phyloP scores from a whole-genome alignment of 106 monocot species.

The Ottelia alismoides region DNA sequence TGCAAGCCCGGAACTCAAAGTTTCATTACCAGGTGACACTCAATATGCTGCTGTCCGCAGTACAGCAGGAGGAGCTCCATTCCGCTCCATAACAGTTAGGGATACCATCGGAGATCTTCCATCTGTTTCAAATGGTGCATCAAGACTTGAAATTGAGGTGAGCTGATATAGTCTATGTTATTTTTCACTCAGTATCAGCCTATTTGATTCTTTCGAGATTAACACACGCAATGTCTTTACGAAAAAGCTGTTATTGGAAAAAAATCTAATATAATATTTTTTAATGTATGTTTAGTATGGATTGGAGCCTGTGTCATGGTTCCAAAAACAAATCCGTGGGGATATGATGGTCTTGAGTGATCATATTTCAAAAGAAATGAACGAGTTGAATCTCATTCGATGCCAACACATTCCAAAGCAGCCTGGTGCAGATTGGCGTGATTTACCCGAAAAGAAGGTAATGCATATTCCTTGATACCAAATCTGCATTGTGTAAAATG shows the following conservation, averaged over 20 bases:
- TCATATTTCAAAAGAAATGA: constrained; percentile 97
- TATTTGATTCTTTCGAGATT: not conserved
- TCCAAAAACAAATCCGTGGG: constrained; percentile 90
- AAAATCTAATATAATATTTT: too few species aligned
- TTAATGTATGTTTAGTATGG: constrained; percentile 76
- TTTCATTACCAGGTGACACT: constrained; percentile 34
- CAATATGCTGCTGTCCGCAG: constrained; percentile 73
- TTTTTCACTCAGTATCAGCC: not conserved
- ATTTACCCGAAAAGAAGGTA: constrained; percentile 94
- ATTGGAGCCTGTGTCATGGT: constrained; percentile 73
- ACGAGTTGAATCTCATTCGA: constrained; percentile 83
- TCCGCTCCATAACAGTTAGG: constrained; percentile 74
- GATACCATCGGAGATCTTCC: constrained; percentile 93
- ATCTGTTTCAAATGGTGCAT: constrained; percentile 61
- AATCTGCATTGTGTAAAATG: not conserved
- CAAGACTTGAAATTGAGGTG: constrained; percentile 41
- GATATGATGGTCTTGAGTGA: constrained; percentile 43
- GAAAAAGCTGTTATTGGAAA: too few species aligned
- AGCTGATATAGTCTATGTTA: constrained; percentile 1
- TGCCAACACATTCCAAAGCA: constrained; percentile 81
- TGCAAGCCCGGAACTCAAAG: constrained; percentile 75
- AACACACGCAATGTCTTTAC: too few species aligned
- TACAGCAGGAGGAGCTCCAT: constrained; percentile 84
- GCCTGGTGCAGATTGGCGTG: constrained; percentile 91
- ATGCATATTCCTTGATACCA: not conserved